These are phyloP conservation scores for Acmispon strigosus DNA, from an alignment of 306 rosid genomes.

Conservation along the genomic window DNA sequence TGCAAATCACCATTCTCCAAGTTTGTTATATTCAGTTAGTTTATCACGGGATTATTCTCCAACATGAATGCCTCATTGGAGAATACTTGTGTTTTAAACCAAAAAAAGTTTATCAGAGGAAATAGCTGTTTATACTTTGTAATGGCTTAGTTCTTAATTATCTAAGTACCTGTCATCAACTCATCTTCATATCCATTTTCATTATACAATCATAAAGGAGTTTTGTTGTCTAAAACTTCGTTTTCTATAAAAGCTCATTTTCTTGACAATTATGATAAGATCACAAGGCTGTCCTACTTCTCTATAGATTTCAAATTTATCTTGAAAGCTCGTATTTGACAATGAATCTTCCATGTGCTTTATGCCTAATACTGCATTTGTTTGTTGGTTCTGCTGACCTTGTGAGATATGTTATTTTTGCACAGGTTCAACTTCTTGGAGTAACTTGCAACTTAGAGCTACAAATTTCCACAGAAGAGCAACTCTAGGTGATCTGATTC, in stretches of 20 bases:
- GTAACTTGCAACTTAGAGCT: conserved; percentile 33
- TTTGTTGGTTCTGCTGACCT: background rate
- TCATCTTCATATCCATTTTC: too few relatives aligned
- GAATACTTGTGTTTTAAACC: too few relatives aligned
- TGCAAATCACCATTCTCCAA: background rate
- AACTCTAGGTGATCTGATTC: conserved; percentile 23
- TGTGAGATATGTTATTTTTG: background rate
- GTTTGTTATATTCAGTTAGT: background rate
- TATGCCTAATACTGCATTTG: background rate
- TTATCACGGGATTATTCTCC: too few relatives aligned
- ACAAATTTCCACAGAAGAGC: conserved; percentile 20
- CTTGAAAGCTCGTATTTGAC: background rate
- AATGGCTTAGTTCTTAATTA: background rate
- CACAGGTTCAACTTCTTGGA: conserved; percentile 40
- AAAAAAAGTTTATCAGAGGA: background rate
- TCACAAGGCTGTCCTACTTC: background rate
- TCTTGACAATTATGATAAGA: too few relatives aligned
- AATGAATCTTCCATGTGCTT: background rate
- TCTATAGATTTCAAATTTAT: background rate
- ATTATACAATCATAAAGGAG: too few relatives aligned
- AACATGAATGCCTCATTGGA: too few relatives aligned
- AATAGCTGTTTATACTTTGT: background rate
- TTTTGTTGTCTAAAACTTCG: too few relatives aligned
- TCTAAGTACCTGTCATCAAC: too few relatives aligned
- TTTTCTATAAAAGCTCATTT: too few relatives aligned